Base-by-base conservation (phyloP, 176 grass and related monocot genomes). In the Pontederia crassipes region DNA sequence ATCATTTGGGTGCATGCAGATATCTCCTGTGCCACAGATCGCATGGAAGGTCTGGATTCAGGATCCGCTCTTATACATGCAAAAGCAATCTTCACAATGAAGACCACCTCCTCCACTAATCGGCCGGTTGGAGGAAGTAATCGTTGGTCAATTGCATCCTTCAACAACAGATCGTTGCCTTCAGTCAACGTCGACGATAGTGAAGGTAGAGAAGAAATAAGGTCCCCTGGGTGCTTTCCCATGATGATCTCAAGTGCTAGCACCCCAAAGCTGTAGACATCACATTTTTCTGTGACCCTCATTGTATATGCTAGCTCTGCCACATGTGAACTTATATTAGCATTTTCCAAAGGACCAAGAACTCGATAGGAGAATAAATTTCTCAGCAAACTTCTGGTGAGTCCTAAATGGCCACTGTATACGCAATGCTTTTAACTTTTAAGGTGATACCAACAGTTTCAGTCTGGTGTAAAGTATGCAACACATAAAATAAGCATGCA, bases 21-120 rank as follows among this genome's bases (percentile, higher is more conserved):
- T 58, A 98, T 81, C 73, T 98, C 88, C 32, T 82, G 79, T 1
- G 75, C 83, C 18, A 96, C 75, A 9, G 52, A 72, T 8, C 83
- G 78, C 83, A 96, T 96, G 0, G 81, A 66, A 13, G 86, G 92
- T 12, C 86, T 70, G 12, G 67, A 77, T 0, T 82, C 78, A 13
- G 88, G 93, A 49, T 79, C 82, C 13, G 59, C 57, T 3, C 75
- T 74, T 5, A 69, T 72, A 67, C 92, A 90, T 11, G 81, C 65
- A 17, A 90, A 28, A 0, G 92, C 83, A 17, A 85, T 68, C 15
- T 78, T 28, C 17, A 85, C 75, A 9, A 83, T 64, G 68, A 82
- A 81, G 17, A 78, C 83, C 13, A 96, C 75, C 56, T 90, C 83
- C 49, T 70, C 78, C 3, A 73, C 75, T 47, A 80, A 57, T 60